These are phyloP conservation scores for Globisporangium polare DNA, from an alignment of 352 stramenopile genomes.

Conservation along the genomic window DNA sequence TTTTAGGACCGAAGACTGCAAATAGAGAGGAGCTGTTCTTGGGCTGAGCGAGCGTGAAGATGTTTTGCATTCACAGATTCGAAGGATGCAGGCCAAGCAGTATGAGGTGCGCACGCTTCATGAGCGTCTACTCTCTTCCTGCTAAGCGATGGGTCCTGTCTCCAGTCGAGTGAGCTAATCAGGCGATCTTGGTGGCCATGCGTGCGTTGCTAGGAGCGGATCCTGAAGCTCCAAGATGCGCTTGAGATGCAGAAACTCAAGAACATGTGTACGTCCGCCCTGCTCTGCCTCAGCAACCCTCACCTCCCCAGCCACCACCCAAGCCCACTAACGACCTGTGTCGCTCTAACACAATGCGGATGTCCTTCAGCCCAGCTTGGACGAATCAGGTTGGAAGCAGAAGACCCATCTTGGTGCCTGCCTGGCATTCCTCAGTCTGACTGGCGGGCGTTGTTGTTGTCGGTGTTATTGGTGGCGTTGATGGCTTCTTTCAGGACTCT, in stretches of 20 bases:
- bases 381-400: constrained; percentile 36
- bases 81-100: constrained; percentile 76
- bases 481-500: constrained; percentile 25
- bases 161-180: background rate
- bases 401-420: background rate
- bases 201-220: constrained; percentile 39
- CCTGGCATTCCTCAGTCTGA: background rate
- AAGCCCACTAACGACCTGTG: background rate
- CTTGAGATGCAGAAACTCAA: constrained; percentile 80
- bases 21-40: background rate
- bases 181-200: background rate
- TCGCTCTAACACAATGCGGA: background rate
- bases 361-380: constrained; percentile 47
- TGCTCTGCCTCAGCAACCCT: no score
- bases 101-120: constrained; percentile 31
- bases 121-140: background rate
- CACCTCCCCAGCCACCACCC: background rate
- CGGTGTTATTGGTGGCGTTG: background rate
- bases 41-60: no score
- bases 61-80: no score
- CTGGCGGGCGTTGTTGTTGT: background rate
- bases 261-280: constrained; percentile 51
- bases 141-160: background rate
- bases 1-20: background rate
- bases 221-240: constrained; percentile 76